Evolutionary conservation across 2,329 filamentous ascomycete genomes (phyloP), one percentile per base, ranked within the genome.

Genomic region (Monascus ruber): DNA sequence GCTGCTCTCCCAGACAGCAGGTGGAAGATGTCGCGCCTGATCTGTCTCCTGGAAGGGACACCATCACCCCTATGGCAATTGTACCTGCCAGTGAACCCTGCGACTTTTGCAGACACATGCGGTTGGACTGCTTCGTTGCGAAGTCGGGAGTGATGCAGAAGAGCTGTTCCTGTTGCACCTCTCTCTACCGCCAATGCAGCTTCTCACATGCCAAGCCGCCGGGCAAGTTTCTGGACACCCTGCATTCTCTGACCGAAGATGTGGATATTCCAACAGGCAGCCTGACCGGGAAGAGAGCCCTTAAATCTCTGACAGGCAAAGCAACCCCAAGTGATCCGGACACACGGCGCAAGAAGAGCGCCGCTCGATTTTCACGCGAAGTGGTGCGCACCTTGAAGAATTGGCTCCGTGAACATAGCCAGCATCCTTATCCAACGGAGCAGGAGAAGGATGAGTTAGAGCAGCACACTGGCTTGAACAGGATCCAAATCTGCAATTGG

Each of bases 401-500:
- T 50, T 95, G 88, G 88, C 73, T 94, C 27, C 76, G 81, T 0
- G 79, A 78, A 5, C 86, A 94, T 56, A 76, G 76, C 52, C 74
- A 83, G 38, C 84, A 93, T 51, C 88, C 87, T 0, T 95, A 94
- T 56, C 87, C 88, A 4, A 88, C 78, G 28, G 86, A 94, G 33
- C 79, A 86, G 42, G 85, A 94, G 56, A 93, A 89, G 54, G 83
- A 87, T 48, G 74, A 77, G 45, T 69, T 95, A 25, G 82, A 86
- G 60, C 72, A 75, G 35, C 75, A 83, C 50, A 94, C 87, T 1
- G 85, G 86, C 5, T 70, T 95, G 32, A 87, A 78, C 58, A 78
- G 85, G 52, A 82, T 74, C 9, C 88, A 95, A 55, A 89, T 94
- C 50, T 81, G 81, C 7, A 94, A 93, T 58, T 94, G 87, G 87